phyloP scores from a whole-genome alignment of 2,329 filamentous ascomycete species.

The Trichoderma sp. region DNA sequence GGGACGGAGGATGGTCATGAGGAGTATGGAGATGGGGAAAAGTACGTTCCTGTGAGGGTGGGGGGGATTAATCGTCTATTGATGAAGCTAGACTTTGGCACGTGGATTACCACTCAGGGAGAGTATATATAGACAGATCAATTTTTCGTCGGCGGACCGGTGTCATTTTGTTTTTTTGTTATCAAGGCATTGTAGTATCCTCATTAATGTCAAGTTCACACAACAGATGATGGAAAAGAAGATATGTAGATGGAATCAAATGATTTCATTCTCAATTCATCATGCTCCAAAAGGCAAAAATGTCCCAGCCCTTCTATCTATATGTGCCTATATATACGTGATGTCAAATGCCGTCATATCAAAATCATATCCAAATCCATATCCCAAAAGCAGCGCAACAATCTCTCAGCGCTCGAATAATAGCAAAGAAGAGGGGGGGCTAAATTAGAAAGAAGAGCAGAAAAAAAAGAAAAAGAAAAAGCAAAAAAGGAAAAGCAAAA shows the following conservation, averaged over 20 bases:
- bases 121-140: slow-evolving; percentile 22
- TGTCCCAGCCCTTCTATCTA: not conserved
- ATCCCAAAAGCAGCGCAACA: not conserved
- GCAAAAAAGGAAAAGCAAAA: not conserved
- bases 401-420: not conserved
- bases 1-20: not conserved
- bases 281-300: not conserved
- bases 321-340: not conserved
- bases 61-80: slow-evolving; percentile 79
- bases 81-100: slow-evolving; percentile 82
- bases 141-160: not conserved
- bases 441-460: not conserved
- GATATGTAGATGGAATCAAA: not conserved
- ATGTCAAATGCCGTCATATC: not conserved
- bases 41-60: slow-evolving; percentile 67
- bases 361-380: not conserved
- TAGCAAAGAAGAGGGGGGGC: not conserved
- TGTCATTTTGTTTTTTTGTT: not conserved
- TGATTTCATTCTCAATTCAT: not conserved
- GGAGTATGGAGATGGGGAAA: slow-evolving; percentile 19
- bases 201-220: not conserved
- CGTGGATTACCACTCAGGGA: slow-evolving; percentile 46
- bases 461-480: not conserved
- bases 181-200: not conserved
- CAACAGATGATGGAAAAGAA: not conserved